Conservation (phyloP, 192 early-diverging fungal species). For the Coemansia sp. region DNA sequence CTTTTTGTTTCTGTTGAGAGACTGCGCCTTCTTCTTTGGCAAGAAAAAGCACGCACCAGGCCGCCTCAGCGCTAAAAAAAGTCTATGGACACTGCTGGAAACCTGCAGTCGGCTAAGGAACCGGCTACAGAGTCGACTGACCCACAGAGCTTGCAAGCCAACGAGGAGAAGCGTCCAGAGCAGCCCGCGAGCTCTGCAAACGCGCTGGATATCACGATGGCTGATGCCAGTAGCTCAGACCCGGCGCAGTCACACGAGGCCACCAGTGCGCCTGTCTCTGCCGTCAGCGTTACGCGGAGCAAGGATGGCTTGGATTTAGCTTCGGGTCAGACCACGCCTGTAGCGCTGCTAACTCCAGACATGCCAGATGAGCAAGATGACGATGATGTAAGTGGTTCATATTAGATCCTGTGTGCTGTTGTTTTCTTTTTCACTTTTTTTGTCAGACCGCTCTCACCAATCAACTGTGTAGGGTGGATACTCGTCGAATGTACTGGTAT, state of each 20-base stretch:
- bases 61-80: too few species aligned
- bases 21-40: too few species aligned
- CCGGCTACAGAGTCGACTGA: background rate
- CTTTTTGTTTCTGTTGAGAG: too few species aligned
- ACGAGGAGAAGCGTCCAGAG: background rate
- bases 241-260: background rate
- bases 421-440: too few species aligned
- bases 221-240: background rate
- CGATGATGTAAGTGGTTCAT: background rate
- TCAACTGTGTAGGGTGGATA: background rate
- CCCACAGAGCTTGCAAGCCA: background rate
- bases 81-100: background rate
- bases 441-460: background rate
- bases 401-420: too few species aligned
- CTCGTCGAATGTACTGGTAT: too few species aligned
- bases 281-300: background rate
- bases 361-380: background rate
- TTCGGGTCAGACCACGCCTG: background rate
- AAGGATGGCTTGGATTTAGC: background rate
- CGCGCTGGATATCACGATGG: background rate
- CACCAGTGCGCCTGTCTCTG: background rate
- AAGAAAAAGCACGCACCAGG: too few species aligned
- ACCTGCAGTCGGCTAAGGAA: background rate
- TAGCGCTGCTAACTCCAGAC: background rate
- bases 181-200: background rate